Base-by-base conservation (phyloP, 129 eudicot species). In the Flaveria trinervia region DNA sequence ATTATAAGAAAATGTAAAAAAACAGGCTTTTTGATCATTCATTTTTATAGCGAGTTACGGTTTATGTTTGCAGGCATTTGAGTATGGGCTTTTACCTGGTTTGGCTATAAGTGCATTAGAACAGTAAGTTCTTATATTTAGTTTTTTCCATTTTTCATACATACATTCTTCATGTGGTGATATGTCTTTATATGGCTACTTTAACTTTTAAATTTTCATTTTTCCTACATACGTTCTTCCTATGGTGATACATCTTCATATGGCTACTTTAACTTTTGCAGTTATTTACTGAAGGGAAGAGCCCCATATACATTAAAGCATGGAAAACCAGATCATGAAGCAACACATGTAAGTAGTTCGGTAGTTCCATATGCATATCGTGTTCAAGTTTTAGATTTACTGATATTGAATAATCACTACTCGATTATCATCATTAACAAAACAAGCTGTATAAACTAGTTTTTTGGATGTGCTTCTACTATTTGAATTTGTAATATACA, bases 241-340 rank as follows among this genome's bases (percentile, higher is more conserved):
- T 79, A 22, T 65, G 68, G 74, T 43, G 85, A 77, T 44, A 50
- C 69, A 20, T 28, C 51, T 74, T 71, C 39, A 74, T 55, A 48
- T 10, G 22, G 12, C 12, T 77, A 52, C 70, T 44, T 79, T 57
- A 12, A 71, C 72, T 79, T 74, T 77, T 30, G 72, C 89, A 94
- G 99, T 68, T 94, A 94, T 70, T 22, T 91, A 76, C 65, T 91
- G 59, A 89, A 72, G 72, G 99, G 97, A 78, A 87, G 88, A 87
- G 89, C 87, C 55, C 96, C 93, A 0, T 77, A 87, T 83, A 94
- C 96, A 3, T 74, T 94, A 70, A 91, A 89, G 84, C 99, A 94
- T 84, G 96, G 99, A 71, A 91, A 86, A 86, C 96, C 99, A 57
- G 99, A 94, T 80, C 96, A 91, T 70, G 90, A 89, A 80, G 84